Conservation (phyloP, 306 rosid species). For the Dalbergia cochinchinensis region DNA sequence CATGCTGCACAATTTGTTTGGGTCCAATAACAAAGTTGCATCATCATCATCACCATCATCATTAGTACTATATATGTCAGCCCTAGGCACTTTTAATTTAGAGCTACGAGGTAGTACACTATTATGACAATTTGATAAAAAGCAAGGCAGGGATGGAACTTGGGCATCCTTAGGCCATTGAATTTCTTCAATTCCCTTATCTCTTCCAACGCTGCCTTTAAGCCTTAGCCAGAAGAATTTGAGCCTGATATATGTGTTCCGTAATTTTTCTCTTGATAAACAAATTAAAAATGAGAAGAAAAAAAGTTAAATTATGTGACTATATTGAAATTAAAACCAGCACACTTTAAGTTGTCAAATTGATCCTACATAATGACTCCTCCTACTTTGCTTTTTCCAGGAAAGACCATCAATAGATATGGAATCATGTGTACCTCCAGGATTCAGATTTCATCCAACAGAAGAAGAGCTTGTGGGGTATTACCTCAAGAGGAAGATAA, state of each 20-base stretch:
- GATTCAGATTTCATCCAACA: constrained; percentile 98
- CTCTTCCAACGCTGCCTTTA: constrained; percentile 18
- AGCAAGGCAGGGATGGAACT: constrained; percentile 13
- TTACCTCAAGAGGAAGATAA: constrained; percentile 86
- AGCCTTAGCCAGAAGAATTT: constrained; percentile 16
- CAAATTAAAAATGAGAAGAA: background rate
- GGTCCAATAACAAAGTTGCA: constrained; percentile 56
- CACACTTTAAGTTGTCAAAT: constrained; percentile 6
- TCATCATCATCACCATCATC: constrained; percentile 44
- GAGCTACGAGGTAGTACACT: constrained; percentile 43
- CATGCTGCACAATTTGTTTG: constrained; percentile 60
- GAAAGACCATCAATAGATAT: constrained; percentile 65
- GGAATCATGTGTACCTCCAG: constrained; percentile 95
- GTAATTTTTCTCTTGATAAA: constrained; percentile 16
- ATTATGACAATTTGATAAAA: constrained; percentile 35
- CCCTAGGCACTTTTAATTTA: constrained; percentile 43
- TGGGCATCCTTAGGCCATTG: background rate
- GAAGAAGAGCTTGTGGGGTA: constrained; percentile 96
- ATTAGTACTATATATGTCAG: constrained; percentile 46
- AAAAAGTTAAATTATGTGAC: background rate
- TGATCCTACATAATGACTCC: background rate
- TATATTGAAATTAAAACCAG: constrained; percentile 2
- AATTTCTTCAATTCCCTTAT: background rate
- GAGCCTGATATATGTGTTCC: background rate
- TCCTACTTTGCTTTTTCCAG: constrained; percentile 43